A percentile compares a stretch with the other conserved stretches of the same genome.
These are phyloP conservation scores for Xylariales sp. DNA, from an alignment of 2,329 filamentous ascomycete genomes.

Conservation along the genomic window DNA sequence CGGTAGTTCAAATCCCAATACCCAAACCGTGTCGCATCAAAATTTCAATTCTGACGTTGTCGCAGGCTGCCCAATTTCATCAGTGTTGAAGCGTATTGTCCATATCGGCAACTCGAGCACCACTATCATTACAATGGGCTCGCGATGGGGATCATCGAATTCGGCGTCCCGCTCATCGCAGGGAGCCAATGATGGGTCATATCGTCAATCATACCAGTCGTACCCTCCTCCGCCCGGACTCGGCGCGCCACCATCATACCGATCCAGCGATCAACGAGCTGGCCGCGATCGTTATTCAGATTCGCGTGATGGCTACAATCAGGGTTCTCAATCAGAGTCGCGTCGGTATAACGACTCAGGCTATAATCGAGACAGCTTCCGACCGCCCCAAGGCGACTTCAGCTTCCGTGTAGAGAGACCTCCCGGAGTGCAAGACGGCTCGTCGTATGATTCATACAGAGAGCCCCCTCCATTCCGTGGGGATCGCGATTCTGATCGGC, in stretches of 20 bases:
- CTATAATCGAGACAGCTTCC: slow-evolving; percentile 7
- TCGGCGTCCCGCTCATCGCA: too few species aligned
- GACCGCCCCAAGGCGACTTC: slow-evolving; percentile 45
- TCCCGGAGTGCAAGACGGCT: slow-evolving; percentile 35
- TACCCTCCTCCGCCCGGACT: slow-evolving; percentile 2
- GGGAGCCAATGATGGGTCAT: neutral
- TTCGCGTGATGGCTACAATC: slow-evolving; percentile 3
- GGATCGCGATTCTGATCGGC: slow-evolving; percentile 5
- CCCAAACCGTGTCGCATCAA: too few species aligned
- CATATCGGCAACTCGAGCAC: too few species aligned
- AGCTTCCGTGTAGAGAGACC: slow-evolving; percentile 52
- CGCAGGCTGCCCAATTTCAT: too few species aligned
- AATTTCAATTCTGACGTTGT: too few species aligned
- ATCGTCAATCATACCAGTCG: slow-evolving; percentile 1
- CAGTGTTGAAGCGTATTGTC: too few species aligned
- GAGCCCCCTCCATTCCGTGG: slow-evolving; percentile 13
- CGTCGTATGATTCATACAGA: slow-evolving; percentile 25
- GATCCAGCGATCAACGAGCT: too few species aligned
- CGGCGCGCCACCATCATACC: too few species aligned
- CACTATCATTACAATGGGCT: too few species aligned
- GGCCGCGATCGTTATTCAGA: slow-evolving; percentile 1
- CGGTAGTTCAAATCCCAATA: too few species aligned
- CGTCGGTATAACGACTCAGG: slow-evolving; percentile 11
- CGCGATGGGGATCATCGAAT: too few species aligned
- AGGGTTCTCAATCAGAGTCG: slow-evolving; percentile 19